Base-by-base conservation (phyloP, 805 yeast species). In the Kazachstania viticola region DNA sequence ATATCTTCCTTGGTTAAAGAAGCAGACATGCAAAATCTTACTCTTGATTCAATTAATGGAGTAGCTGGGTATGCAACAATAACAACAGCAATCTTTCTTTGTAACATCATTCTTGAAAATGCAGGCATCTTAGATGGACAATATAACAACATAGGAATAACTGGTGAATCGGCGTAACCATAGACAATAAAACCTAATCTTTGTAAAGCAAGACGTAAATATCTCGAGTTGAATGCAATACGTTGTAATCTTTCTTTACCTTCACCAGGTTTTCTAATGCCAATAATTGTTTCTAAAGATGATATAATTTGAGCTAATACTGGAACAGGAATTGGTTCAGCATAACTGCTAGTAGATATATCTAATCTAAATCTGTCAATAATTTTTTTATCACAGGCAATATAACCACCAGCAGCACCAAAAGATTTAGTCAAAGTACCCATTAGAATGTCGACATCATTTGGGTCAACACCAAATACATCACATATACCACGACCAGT, bases 41-140 rank as follows among this genome's bases (percentile, higher is more conserved):
- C 85, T 61, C 98, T 75, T 4, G 94, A 80, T 23, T 85, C 73
- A 27, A 83, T 75, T 43, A 91, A 67, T 22, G 95, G 95, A 0
- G 97, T 88, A 1, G 98, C 98, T 9, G 99, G 99, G 54, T 91
- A 91, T 23, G 97, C 95, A 27, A 88, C 97, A 41, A 88, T 78
- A 22, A 91, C 99, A 30, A 88, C 87, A 3, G 98, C 98, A 38
- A 91, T 77, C 32, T 80, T 80, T 58, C 73, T 65, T 41, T 71
- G 73, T 45, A 79, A 71, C 68, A 88, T 70, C 69, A 74, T 71
- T 54, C 95, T 71, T 28, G 95, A 79, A 40, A 85, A 73, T 0
- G 88, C 85, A 17, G 95, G 93, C 94, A 91, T 84, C 54, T 87
- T 88, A 18, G 93, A 76, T 16, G 98, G 99, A 32, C 83, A 73